Percentiles rank a stretch among this genome's conserved stretches.
phyloP scores from a whole-genome alignment of 192 early-diverging fungal genomes.

The Thoreauomyces humboldtii region DNA sequence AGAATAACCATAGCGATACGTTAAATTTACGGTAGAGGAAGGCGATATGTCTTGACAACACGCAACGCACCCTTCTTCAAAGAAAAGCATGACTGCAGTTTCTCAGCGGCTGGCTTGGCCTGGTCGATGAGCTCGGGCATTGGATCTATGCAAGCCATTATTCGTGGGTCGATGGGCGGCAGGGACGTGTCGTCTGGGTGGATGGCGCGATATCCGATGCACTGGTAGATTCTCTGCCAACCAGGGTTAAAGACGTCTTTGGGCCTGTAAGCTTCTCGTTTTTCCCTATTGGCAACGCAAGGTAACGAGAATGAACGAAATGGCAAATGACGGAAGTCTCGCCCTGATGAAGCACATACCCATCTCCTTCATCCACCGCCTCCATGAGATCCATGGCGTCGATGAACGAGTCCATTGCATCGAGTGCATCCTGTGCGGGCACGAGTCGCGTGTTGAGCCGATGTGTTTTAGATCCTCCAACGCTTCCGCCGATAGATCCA shows the following conservation, averaged over 20 bases:
- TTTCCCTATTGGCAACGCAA: constrained; percentile 31
- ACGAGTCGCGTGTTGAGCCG: constrained; percentile 42
- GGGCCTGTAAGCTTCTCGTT: constrained; percentile 49
- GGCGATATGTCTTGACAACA: too few species aligned
- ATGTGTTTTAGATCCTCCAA: constrained; percentile 16
- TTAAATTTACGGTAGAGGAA: too few species aligned
- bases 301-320: too few species aligned
- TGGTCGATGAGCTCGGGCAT: constrained; percentile 40
- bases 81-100: constrained; percentile 49
- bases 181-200: constrained; percentile 49
- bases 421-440: constrained; percentile 48
- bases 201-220: constrained; percentile 58
- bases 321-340: too few species aligned
- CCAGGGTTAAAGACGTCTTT: constrained; percentile 62
- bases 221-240: constrained; percentile 53
- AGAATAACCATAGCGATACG: too few species aligned
- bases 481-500: too few species aligned
- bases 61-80: too few species aligned
- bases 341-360: constrained; percentile 45
- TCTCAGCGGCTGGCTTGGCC: constrained; percentile 38
- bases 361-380: constrained; percentile 39
- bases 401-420: constrained; percentile 56
- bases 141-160: constrained; percentile 49
- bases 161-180: constrained; percentile 44
- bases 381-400: constrained; percentile 58